Percentiles rank a stretch among this genome's conserved stretches.
phyloP scores from a whole-genome alignment of 495 filamentous ascomycete species.

The Aspergillus avenaceus region DNA sequence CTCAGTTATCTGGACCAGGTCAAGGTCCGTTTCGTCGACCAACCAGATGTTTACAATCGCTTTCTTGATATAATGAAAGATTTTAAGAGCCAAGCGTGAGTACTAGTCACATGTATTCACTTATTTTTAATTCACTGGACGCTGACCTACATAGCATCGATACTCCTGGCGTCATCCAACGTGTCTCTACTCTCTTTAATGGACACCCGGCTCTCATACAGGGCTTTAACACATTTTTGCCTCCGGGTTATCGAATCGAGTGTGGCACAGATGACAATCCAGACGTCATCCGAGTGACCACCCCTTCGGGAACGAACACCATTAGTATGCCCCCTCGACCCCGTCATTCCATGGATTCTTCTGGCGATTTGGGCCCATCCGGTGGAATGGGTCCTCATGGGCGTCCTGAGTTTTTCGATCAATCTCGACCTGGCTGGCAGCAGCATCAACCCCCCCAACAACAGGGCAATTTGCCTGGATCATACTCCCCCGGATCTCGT shows the following conservation, averaged over 20 bases:
- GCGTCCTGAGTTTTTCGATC: constrained; percentile 44
- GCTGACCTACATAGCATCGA: constrained; percentile 65
- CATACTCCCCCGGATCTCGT: constrained; percentile 43
- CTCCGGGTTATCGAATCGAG: constrained; percentile 95
- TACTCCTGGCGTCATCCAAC: constrained; percentile 95
- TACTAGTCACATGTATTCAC: constrained; percentile 9
- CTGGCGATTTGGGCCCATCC: constrained; percentile 31
- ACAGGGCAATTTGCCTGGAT: constrained; percentile 32
- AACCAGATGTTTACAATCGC: constrained; percentile 96
- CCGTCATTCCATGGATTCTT: constrained; percentile 44
- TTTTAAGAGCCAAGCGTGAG: constrained; percentile 96
- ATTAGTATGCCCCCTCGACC: constrained; percentile 50
- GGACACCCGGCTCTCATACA: constrained; percentile 96
- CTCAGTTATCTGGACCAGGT: constrained; percentile 98
- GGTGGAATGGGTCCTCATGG: constrained; percentile 30
- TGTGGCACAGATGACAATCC: constrained; percentile 89
- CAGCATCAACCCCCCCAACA: constrained; percentile 45
- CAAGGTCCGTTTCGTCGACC: constrained; percentile 95
- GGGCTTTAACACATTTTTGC: constrained; percentile 97
- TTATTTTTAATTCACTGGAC: constrained; percentile 13
- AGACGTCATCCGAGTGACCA: constrained; percentile 94
- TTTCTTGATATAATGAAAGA: constrained; percentile 99
- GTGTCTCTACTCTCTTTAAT: constrained; percentile 94
- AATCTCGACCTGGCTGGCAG: constrained; percentile 45
- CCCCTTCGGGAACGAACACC: constrained; percentile 78